Conservation (phyloP, 2,329 filamentous ascomycete genomes). For the Beauveria medogensis region DNA sequence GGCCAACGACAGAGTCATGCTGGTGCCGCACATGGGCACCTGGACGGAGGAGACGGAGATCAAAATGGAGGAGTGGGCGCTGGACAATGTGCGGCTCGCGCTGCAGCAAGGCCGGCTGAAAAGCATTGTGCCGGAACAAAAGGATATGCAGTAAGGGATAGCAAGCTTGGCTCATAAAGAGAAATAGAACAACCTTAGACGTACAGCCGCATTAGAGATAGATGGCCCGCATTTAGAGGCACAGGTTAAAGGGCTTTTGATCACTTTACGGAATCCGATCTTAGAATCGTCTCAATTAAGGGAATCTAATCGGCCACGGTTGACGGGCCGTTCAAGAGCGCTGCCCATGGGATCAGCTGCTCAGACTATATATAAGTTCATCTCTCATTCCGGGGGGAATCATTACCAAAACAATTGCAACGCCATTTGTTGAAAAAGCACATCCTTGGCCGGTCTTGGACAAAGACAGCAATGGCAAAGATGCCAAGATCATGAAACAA, state of each 20-base stretch:
- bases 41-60: slow-evolving; percentile 60
- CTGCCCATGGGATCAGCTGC: neutral
- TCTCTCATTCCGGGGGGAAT: slow-evolving; percentile 25
- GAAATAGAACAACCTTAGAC: neutral
- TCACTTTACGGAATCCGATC: too few species aligned
- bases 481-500: slow-evolving; percentile 12
- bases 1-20: slow-evolving; percentile 60
- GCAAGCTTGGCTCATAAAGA: neutral
- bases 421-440: slow-evolving; percentile 35
- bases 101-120: slow-evolving; percentile 54
- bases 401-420: slow-evolving; percentile 28
- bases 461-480: neutral
- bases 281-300: slow-evolving; percentile 16
- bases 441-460: slow-evolving; percentile 16
- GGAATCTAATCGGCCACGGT: slow-evolving; percentile 31
- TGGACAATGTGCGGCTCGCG: slow-evolving; percentile 60
- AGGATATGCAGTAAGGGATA: slow-evolving; percentile 12
- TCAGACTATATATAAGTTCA: slow-evolving; percentile 14
- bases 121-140: slow-evolving; percentile 67
- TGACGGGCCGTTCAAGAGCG: slow-evolving; percentile 29
- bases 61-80: slow-evolving; percentile 69
- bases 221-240: too few species aligned
- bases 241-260: too few species aligned
- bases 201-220: neutral
- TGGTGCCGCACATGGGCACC: slow-evolving; percentile 82